Evolutionary conservation across 2,329 filamentous ascomycete genomes (phyloP).

Genomic region (Epichloe bromicola): DNA sequence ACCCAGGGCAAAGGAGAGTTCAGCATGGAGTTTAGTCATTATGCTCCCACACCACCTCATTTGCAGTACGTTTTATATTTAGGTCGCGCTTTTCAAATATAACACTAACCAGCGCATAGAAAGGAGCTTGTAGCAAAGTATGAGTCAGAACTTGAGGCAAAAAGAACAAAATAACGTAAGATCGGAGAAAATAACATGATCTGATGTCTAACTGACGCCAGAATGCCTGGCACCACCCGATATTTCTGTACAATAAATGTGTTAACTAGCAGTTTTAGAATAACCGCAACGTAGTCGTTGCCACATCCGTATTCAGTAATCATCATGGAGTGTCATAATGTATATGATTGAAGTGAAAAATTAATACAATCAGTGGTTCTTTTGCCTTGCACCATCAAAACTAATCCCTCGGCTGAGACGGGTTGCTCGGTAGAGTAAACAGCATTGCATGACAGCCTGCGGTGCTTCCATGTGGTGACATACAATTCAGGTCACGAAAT

Average conservation of each 20-base stretch:
- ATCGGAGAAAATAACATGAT: neutral
- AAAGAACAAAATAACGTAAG: constrained; percentile 35
- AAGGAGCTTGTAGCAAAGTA: constrained; percentile 48
- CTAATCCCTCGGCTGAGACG: neutral
- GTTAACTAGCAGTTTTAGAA: neutral
- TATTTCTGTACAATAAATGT: neutral
- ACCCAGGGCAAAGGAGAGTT: constrained; percentile 99
- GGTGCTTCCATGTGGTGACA: no score
- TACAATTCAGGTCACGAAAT: no score
- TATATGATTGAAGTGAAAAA: neutral
- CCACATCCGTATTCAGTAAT: neutral
- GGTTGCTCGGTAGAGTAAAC: neutral
- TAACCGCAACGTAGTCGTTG: no score
- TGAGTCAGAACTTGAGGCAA: constrained; percentile 43
- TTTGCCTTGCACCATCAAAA: neutral
- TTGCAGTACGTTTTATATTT: constrained; percentile 56
- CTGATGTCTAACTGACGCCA: neutral
- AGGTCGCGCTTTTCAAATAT: neutral
- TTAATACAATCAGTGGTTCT: neutral
- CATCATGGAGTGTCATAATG: neutral
- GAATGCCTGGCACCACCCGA: neutral
- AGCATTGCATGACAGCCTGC: no score
- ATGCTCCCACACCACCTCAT: constrained; percentile 73
- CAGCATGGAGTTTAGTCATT: constrained; percentile 97
- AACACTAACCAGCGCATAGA: constrained; percentile 19